Conservation (phyloP, 2,329 filamentous ascomycete species). For the Dendrostoma leiphaemia region DNA sequence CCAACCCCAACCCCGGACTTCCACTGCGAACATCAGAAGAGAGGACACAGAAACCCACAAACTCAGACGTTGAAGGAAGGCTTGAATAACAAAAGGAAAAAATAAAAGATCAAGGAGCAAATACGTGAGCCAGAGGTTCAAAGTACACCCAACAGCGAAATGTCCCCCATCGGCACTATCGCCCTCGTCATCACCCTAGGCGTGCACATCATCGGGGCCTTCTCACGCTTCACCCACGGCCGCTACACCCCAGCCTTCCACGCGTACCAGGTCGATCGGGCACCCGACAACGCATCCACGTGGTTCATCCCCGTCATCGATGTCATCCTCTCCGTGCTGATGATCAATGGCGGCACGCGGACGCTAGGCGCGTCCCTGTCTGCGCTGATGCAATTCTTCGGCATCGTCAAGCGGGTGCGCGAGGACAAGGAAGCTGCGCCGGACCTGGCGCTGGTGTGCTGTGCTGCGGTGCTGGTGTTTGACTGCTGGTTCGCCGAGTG, state of each 20-base stretch:
- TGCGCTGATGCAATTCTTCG: constrained; percentile 17
- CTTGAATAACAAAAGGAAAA: too few species aligned
- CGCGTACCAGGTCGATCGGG: constrained; percentile 24
- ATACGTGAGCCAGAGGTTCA: neutral
- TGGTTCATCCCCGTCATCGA: constrained; percentile 21
- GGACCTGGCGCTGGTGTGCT: constrained; percentile 9
- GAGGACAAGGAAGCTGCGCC: constrained; percentile 3
- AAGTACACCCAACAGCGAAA: neutral
- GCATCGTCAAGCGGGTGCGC: constrained; percentile 19
- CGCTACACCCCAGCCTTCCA: constrained; percentile 24
- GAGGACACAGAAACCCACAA: too few species aligned
- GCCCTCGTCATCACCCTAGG: constrained; percentile 2
- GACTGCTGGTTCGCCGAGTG: neutral
- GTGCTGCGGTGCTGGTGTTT: neutral
- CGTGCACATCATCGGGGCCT: constrained; percentile 20
- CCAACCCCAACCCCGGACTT: neutral
- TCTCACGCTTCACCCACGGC: constrained; percentile 24
- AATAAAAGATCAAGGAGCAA: too few species aligned
- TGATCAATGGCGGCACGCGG: constrained; percentile 1
- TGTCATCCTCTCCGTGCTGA: constrained; percentile 17
- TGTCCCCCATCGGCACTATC: neutral
- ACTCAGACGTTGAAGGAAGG: too few species aligned
- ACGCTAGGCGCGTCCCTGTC: constrained; percentile 7
- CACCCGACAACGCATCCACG: constrained; percentile 21
- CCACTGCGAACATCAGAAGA: neutral